Evolutionary conservation across 2,329 filamentous ascomycete genomes (phyloP), one percentile per base, ranked within the genome.

Genomic region (Exophiala sideris): DNA sequence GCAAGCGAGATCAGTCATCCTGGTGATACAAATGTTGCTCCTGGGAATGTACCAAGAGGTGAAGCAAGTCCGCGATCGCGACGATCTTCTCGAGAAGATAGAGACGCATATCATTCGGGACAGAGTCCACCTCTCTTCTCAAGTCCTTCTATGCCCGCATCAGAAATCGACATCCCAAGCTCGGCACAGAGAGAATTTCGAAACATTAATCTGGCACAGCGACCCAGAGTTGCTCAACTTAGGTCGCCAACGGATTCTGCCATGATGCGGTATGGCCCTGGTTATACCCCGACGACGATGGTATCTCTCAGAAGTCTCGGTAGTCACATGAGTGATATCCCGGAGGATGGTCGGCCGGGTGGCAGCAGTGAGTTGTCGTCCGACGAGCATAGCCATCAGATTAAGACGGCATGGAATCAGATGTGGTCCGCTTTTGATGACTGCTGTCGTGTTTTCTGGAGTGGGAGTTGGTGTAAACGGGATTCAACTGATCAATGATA

Each of bases 371-470:
- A 34, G 21, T 16, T 49, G 20, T 29, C 42, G 6, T 34, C 44
- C 39, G 18, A 35, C n/a, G 46, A 45, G 14, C 29, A n/a, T 20
- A 49, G 35, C 24, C 16, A 11, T 18, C 14, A 45, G 35, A 32
- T 38, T n/a, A 35, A 33, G 20, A 49, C 49, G n/a, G 10, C 33
- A 4, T 50, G 45, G 39, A 11, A 12, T 16, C 51, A 20, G 3
- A 14, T 41, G 32, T 32, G 50, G 45, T 14, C 14, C 11, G 20
- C 33, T n/a, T 14, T 48, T 8, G 46, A 45, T 16, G 45, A 54
- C 40, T 54, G 52, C 24, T 54, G 33, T 45, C 24, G 39, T 18
- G 40, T 33, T 5, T 44, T 50, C 12, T 50, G 48, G 52, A 16
- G 12, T 16, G 11, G 35, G 5, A 38, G 11, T 12, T 38, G 35